Conservation (phyloP, 2,329 filamentous ascomycete species). For the Aspergillus viridinutans region DNA sequence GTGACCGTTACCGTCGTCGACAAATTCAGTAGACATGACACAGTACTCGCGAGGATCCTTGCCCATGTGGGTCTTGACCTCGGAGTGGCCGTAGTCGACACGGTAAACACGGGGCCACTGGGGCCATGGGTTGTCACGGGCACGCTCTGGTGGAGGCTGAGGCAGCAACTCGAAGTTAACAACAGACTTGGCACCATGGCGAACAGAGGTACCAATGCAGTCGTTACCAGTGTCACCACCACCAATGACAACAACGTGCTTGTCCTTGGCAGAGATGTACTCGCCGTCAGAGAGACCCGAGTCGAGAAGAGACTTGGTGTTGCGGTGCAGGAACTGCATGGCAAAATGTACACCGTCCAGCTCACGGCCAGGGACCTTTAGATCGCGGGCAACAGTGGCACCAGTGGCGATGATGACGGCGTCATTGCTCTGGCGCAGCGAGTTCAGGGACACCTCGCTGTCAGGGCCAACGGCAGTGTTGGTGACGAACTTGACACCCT, state of each 20-base stretch:
- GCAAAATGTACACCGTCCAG: slow-evolving; percentile 90
- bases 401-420: slow-evolving; percentile 89
- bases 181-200: slow-evolving; percentile 91
- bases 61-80: slow-evolving; percentile 94
- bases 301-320: slow-evolving; percentile 95
- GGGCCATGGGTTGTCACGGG: slow-evolving; percentile 93
- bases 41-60: slow-evolving; percentile 96
- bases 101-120: slow-evolving; percentile 98
- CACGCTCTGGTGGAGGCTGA: slow-evolving; percentile 85
- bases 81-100: slow-evolving; percentile 94
- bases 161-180: slow-evolving; percentile 95
- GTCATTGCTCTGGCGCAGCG: slow-evolving; percentile 69
- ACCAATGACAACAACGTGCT: slow-evolving; percentile 93
- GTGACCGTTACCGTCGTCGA: slow-evolving; percentile 78
- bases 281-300: slow-evolving; percentile 76
- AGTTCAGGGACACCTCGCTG: slow-evolving; percentile 61
- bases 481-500: slow-evolving; percentile 79
- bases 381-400: slow-evolving; percentile 86
- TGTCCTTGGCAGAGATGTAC: slow-evolving; percentile 93
- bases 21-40: slow-evolving; percentile 97
- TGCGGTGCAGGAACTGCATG: slow-evolving; percentile 96
- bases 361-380: slow-evolving; percentile 84
- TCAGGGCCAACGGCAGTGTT: slow-evolving; percentile 74
- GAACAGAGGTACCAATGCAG: slow-evolving; percentile 93
- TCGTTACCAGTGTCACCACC: slow-evolving; percentile 98